Conservation (phyloP, 306 rosid species). For the Citrullus mucosospermus region DNA sequence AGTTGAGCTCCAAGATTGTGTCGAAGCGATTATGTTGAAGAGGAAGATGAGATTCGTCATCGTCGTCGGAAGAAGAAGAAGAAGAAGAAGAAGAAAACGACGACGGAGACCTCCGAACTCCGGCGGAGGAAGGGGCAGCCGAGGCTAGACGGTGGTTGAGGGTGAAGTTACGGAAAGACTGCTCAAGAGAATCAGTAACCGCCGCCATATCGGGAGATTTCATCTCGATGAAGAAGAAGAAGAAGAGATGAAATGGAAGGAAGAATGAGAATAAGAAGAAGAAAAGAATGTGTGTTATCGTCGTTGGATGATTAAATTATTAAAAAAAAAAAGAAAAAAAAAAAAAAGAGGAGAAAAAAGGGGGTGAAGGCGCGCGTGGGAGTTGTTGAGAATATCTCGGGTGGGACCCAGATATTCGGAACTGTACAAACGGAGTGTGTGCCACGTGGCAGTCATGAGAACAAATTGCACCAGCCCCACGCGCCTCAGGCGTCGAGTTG, state of each 20-base stretch:
- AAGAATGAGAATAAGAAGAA: background rate
- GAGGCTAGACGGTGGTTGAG: constrained; percentile 25
- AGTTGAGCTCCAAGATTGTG: constrained; percentile 73
- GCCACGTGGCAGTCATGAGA: background rate
- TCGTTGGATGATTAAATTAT: background rate
- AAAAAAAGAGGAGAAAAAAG: background rate
- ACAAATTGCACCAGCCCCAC: background rate
- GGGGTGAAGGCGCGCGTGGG: background rate
- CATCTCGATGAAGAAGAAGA: background rate
- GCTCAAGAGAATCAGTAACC: constrained; percentile 79
- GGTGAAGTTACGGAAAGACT: constrained; percentile 70
- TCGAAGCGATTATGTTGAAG: constrained; percentile 19
- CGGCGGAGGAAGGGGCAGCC: background rate
- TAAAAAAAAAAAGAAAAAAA: background rate
- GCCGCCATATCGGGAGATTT: constrained; percentile 10
- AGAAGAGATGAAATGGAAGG: background rate
- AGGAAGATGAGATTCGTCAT: background rate
- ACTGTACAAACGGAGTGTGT: background rate
- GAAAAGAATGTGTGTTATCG: background rate
- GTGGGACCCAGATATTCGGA: background rate
- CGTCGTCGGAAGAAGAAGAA: background rate
- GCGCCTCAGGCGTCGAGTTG: background rate
- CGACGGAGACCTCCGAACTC: background rate
- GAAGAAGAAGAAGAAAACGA: background rate
- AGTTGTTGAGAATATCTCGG: constrained; percentile 4